Percentiles rank a stretch among this genome's conserved stretches.
These are phyloP conservation scores for Skeletonema grethae DNA, from an alignment of 108 stramenopile species.

Conservation along the genomic window DNA sequence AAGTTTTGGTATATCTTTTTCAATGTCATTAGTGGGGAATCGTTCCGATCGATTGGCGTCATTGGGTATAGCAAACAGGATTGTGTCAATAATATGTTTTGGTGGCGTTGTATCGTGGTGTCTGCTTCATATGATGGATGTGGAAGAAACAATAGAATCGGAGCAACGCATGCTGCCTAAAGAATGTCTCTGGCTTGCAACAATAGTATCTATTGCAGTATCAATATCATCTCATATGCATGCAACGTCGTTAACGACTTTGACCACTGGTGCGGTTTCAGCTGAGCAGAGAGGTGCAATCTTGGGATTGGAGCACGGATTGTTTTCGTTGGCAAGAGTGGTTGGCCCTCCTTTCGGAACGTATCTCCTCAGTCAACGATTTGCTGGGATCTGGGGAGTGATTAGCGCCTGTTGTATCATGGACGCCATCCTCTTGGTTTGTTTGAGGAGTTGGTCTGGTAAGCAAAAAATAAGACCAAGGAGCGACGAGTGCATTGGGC, in stretches of 20 bases:
- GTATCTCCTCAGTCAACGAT: constrained; percentile 28
- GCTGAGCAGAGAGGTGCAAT: constrained; percentile 66
- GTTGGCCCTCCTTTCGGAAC: constrained; percentile 69
- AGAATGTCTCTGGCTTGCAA: constrained; percentile 11
- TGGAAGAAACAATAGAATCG: constrained; percentile 14
- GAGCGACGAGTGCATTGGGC: not conserved
- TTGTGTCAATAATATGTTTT: constrained; percentile 30
- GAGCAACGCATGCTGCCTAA: not conserved
- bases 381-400: constrained; percentile 30
- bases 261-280: constrained; percentile 66
- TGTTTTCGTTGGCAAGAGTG: constrained; percentile 77
- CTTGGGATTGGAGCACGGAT: constrained; percentile 79
- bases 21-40: constrained; percentile 47
- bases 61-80: constrained; percentile 43
- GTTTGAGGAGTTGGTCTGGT: constrained; percentile 26
- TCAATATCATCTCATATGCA: constrained; percentile 68
- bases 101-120: constrained; percentile 41
- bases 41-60: constrained; percentile 40
- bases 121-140: not conserved
- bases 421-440: constrained; percentile 27
- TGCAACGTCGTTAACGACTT: constrained; percentile 77
- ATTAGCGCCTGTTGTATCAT: constrained; percentile 17
- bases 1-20: constrained; percentile 61
- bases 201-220: constrained; percentile 46
- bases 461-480: not conserved